phyloP scores from a whole-genome alignment of 192 early-diverging fungal genomes.

The Helicostylum pulchrum region DNA sequence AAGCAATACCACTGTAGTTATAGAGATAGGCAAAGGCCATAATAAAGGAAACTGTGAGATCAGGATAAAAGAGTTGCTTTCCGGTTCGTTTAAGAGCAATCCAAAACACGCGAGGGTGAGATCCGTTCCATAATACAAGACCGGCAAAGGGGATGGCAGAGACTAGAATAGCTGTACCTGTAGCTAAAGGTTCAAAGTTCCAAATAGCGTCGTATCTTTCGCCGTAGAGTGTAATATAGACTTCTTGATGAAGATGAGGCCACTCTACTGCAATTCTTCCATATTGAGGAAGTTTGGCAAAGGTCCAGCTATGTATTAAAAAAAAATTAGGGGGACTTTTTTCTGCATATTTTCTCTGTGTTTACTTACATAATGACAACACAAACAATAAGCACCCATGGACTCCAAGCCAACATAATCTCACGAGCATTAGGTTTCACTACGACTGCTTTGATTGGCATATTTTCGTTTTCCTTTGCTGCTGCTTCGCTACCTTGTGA shows the following conservation, averaged over 20 bases:
- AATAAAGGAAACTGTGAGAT: slow-evolving; percentile 38
- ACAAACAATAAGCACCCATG: slow-evolving; percentile 33
- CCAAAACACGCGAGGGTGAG: slow-evolving; percentile 19
- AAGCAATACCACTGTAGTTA: slow-evolving; percentile 38
- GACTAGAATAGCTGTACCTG: slow-evolving; percentile 35
- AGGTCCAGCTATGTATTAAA: slow-evolving; percentile 31
- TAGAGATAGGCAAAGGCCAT: slow-evolving; percentile 39
- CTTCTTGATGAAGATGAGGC: slow-evolving; percentile 33
- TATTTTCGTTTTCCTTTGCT: not conserved
- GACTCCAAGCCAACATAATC: slow-evolving; percentile 30
- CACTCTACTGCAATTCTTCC: slow-evolving; percentile 27
- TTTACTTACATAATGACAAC: slow-evolving; percentile 35
- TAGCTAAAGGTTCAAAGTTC: slow-evolving; percentile 38
- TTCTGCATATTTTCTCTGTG: not conserved
- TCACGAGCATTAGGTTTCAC: slow-evolving; percentile 25
- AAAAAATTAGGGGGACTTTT: not conserved
- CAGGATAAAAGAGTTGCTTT: slow-evolving; percentile 24
- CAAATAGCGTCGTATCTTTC: slow-evolving; percentile 36
- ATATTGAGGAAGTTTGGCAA: slow-evolving; percentile 12
- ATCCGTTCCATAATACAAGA: slow-evolving; percentile 25
- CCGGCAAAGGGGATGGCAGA: slow-evolving; percentile 17
- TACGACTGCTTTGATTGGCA: not conserved
- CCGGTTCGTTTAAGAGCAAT: slow-evolving; percentile 18
- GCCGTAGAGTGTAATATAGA: slow-evolving; percentile 37
- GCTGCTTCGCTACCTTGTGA: not conserved